phyloP scores from a whole-genome alignment of 2,329 filamentous ascomycete species.

The Penicillium expansum region DNA sequence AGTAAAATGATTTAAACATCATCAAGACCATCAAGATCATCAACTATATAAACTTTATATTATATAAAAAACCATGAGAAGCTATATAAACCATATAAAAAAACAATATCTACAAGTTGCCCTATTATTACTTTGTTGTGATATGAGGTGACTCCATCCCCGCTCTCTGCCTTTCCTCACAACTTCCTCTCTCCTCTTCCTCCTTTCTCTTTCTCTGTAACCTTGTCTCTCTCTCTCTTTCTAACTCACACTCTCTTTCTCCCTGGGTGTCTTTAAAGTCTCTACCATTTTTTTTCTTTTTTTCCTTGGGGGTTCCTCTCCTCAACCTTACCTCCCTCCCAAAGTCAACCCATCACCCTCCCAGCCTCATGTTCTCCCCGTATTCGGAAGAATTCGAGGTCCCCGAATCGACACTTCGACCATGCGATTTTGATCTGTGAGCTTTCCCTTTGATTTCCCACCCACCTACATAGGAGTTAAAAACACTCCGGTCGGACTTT shows the following conservation, averaged over 20 bases:
- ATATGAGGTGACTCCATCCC: slow-evolving; percentile 29
- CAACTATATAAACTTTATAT: background rate
- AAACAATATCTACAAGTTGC: too few relatives aligned
- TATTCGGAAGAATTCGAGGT: slow-evolving; percentile 31
- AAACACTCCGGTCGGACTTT: slow-evolving; percentile 15
- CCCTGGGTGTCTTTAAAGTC: slow-evolving; percentile 7
- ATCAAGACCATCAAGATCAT: too few relatives aligned
- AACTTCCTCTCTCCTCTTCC: slow-evolving; percentile 8
- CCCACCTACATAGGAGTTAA: slow-evolving; percentile 8
- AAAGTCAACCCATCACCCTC: background rate
- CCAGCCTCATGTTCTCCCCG: slow-evolving; percentile 30
- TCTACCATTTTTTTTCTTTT: slow-evolving; percentile 1
- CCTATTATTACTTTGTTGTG: slow-evolving; percentile 12
- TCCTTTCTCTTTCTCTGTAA: slow-evolving; percentile 10
- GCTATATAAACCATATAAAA: too few relatives aligned
- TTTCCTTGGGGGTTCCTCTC: background rate
- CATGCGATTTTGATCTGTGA: slow-evolving; percentile 31
- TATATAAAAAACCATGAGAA: background rate
- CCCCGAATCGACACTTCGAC: slow-evolving; percentile 28
- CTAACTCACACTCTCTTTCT: slow-evolving; percentile 9
- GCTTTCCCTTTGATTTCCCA: slow-evolving; percentile 11
- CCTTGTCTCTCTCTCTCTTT: slow-evolving; percentile 14
- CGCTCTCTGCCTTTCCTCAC: slow-evolving; percentile 19
- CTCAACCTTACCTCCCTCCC: slow-evolving; percentile 1
- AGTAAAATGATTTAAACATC: too few relatives aligned